A percentile compares a stretch with the other conserved stretches of the same genome.
These are phyloP conservation scores for Carex arenaria DNA, from an alignment of 202 grass and related monocot species.

Conservation along the genomic window DNA sequence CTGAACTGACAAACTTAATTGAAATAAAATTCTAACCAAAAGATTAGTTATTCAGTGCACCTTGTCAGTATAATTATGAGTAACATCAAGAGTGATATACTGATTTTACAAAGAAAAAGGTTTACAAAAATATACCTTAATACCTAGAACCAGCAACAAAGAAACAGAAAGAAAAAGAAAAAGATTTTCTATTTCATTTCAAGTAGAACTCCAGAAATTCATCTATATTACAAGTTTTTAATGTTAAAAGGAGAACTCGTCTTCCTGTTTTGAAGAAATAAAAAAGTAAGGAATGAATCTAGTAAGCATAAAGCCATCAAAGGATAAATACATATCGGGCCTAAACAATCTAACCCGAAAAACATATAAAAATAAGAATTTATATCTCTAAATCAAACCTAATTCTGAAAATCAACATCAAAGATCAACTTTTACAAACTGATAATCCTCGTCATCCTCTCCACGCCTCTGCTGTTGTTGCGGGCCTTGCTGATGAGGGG, in stretches of 20 bases:
- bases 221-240: constrained; percentile 4
- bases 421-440: constrained; percentile 25
- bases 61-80: background rate
- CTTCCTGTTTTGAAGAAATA: background rate
- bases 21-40: too few species aligned
- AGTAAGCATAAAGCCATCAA: background rate
- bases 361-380: background rate
- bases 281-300: constrained; percentile 1
- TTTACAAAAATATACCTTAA: background rate
- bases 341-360: constrained; percentile 4
- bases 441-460: constrained; percentile 2
- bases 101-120: background rate
- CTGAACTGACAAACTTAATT: background rate
- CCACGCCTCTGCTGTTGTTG: constrained; percentile 9
- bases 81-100: background rate
- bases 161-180: background rate
- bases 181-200: background rate
- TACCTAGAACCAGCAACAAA: too few species aligned
- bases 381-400: background rate
- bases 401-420: constrained; percentile 15
- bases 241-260: background rate
- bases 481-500: background rate
- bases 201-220: background rate
- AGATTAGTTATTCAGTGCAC: background rate
- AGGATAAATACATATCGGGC: background rate